Conservation (phyloP, 2,329 filamentous ascomycete genomes). For the Arachnomyces sp. region DNA sequence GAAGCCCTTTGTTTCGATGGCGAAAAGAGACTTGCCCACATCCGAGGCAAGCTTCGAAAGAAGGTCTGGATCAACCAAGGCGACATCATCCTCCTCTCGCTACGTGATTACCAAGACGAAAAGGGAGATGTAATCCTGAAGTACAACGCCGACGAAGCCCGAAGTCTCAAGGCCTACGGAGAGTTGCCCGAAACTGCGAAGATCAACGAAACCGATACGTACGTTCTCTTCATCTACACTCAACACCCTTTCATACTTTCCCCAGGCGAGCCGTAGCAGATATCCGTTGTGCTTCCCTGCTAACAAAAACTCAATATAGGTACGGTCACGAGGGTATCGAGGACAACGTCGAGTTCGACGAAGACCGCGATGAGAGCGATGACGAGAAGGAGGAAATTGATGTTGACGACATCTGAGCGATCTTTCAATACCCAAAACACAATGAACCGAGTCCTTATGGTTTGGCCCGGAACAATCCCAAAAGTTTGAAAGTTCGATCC, state of each 20-base stretch:
- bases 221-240: slow-evolving; percentile 32
- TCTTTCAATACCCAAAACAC: background rate
- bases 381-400: slow-evolving; percentile 70
- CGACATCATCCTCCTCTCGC: slow-evolving; percentile 80
- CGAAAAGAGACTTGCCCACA: slow-evolving; percentile 73
- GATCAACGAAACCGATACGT: slow-evolving; percentile 99
- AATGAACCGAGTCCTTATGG: too few relatives aligned
- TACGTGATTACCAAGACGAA: slow-evolving; percentile 88
- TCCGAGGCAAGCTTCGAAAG: slow-evolving; percentile 94
- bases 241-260: background rate
- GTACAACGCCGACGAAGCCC: slow-evolving; percentile 92
- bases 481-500: slow-evolving; percentile 1
- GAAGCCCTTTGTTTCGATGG: slow-evolving; percentile 95
- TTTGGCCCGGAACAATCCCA: too few relatives aligned
- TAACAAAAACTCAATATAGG: slow-evolving; percentile 12
- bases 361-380: slow-evolving; percentile 63
- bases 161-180: slow-evolving; percentile 91
- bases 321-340: slow-evolving; percentile 82
- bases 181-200: slow-evolving; percentile 95
- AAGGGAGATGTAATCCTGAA: slow-evolving; percentile 92
- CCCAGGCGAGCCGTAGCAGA: slow-evolving; percentile 2
- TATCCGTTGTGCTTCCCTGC: too few relatives aligned
- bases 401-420: slow-evolving; percentile 81
- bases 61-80: slow-evolving; percentile 99
- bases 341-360: slow-evolving; percentile 98